phyloP scores from a whole-genome alignment of 2,329 filamentous ascomycete species.

The Trichophyton schoenleinii region DNA sequence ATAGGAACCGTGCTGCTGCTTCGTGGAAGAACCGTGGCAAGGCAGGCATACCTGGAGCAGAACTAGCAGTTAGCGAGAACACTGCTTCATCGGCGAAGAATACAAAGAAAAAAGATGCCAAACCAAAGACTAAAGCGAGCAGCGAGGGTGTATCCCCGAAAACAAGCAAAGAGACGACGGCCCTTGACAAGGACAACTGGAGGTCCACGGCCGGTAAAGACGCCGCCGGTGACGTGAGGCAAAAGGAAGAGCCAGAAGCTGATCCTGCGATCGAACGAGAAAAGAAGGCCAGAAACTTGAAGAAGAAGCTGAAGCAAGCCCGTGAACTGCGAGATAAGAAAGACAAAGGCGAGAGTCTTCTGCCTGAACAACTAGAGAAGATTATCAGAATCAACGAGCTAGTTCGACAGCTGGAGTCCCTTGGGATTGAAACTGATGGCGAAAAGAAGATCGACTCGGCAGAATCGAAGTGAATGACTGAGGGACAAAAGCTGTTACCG shows the following conservation, averaged over 20 bases:
- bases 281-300: conserved; percentile 82
- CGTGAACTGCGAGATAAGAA: conserved; percentile 84
- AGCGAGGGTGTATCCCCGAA: conserved; percentile 6
- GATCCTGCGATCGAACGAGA: conserved; percentile 69
- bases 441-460: conserved; percentile 40
- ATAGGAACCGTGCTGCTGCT: conserved; percentile 84
- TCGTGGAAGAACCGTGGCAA: conserved; percentile 64
- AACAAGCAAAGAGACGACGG: conserved; percentile 26
- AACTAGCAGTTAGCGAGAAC: conserved; percentile 40
- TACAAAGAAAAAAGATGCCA: conserved; percentile 61
- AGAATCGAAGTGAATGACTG: neutral
- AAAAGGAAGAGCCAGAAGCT: conserved; percentile 22
- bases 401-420: conserved; percentile 68
- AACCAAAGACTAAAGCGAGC: conserved; percentile 45
- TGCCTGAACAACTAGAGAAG: conserved; percentile 94
- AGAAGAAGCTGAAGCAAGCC: conserved; percentile 91
- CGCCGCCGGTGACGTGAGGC: neutral
- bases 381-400: conserved; percentile 95
- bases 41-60: conserved; percentile 64
- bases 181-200: conserved; percentile 20
- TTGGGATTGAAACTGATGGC: conserved; percentile 73
- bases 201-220: conserved; percentile 16
- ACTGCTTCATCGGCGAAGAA: conserved; percentile 41
- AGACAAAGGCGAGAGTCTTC: conserved; percentile 65
- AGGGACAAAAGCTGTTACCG: neutral